Evolutionary conservation across 106 monocot species (phyloP), one percentile per base, ranked within the genome.

Genomic region (Agapanthus africanus): DNA sequence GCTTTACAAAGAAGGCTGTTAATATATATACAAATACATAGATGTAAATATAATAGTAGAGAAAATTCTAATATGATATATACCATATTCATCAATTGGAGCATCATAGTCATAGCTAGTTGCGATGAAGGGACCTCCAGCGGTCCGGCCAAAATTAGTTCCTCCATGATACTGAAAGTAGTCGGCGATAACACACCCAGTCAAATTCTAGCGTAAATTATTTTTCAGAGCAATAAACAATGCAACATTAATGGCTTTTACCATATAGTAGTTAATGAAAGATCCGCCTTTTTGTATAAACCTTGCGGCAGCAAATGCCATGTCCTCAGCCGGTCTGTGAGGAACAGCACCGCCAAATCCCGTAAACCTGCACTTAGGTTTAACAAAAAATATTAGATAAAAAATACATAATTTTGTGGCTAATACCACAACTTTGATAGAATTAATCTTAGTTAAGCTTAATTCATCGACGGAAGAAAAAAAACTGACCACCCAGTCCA

Each of bases 231-330:
- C 4, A 65, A 52, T 37, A 64, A 54, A 66, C 37, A 11, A 59
- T 6, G 4, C 13, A 19, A 19, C n/a, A 66, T 74, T 63, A 19
- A 51, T 26, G n/a, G 35, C 9, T 67, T 46, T 82, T 76, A 93
- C 99, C 99, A 99, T 99, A 38, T 99, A 99, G 75, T 99, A 99
- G 76, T 99, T 99, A 25, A 99, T 42, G 50, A 90, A 99, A 40
- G 99, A 99, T 23, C 99, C 99, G 31, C 99, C 99, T 70, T 90
- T 90, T 69, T 90, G 93, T 72, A 99, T 90, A 74, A 99, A 99
- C 71, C 67, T 81, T 66, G 90, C 93, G 46, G 87, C 90, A 40
- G 93, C 87, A 61, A 90, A 99, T 21, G 99, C 99, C 75, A 93
- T 11, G 54, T 99, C 99, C 77, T 99, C 90, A 35, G 78, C 93